Evolutionary conservation across 192 early-diverging fungal species (phyloP).

Genomic region (Coemansia sp.): DNA sequence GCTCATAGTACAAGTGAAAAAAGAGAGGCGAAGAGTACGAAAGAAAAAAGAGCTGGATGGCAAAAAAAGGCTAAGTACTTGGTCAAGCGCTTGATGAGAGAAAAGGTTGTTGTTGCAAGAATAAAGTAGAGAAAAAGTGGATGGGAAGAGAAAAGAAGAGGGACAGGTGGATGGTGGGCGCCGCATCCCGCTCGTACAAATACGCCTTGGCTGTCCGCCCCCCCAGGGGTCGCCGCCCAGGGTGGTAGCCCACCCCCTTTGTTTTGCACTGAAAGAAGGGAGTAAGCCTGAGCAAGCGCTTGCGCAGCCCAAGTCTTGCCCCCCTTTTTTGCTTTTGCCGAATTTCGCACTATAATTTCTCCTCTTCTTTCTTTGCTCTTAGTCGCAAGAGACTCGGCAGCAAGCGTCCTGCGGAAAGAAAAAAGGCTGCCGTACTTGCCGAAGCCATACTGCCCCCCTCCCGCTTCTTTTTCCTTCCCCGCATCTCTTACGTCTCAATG

Average conservation of each 20-base stretch:
- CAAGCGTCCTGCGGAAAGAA: not conserved
- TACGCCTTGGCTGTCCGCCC: constrained; percentile 13
- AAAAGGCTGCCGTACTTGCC: not conserved
- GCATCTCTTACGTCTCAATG: constrained; percentile 23
- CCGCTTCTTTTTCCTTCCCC: not conserved
- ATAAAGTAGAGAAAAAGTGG: constrained; percentile 4
- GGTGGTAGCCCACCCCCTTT: constrained; percentile 4
- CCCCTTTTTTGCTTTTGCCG: constrained; percentile 1
- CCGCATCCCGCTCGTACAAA: constrained; percentile 21
- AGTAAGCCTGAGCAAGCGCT: not conserved
- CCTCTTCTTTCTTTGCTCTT: not conserved
- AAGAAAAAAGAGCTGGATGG: not conserved
- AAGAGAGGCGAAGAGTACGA: not conserved
- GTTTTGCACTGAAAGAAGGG: not conserved
- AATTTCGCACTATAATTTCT: constrained; percentile 5
- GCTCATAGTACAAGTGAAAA: constrained; percentile 49
- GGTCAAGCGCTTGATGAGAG: constrained; percentile 4
- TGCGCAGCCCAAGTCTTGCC: constrained; percentile 8
- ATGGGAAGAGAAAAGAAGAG: constrained; percentile 14
- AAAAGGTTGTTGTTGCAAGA: not conserved
- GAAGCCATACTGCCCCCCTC: constrained; percentile 1
- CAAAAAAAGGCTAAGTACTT: no score
- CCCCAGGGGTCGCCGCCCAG: constrained; percentile 5
- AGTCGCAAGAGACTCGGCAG: constrained; percentile 1
- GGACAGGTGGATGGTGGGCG: constrained; percentile 8